phyloP scores from a whole-genome alignment of 139 green algal species.

The Chlorella sorokiniana region DNA sequence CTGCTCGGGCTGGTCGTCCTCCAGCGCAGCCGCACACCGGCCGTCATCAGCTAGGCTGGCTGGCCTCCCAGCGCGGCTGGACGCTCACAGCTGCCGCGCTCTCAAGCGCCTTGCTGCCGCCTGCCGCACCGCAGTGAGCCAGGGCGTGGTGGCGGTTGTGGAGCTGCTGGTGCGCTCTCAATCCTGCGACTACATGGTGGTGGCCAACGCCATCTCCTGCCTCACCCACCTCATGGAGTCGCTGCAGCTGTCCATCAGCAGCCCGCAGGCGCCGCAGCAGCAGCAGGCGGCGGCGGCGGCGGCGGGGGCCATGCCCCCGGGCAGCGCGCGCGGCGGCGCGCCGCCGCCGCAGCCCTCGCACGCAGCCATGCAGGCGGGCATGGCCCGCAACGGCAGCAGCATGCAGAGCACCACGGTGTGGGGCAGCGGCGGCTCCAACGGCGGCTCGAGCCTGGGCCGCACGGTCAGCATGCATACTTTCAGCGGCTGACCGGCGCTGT shows the following conservation, averaged over 20 bases:
- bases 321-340: neutral
- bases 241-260: slow-evolving; percentile 7
- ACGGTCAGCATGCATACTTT: slow-evolving; percentile 19
- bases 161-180: slow-evolving; percentile 37
- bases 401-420: neutral
- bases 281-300: neutral
- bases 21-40: no score
- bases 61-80: no score
- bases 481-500: neutral
- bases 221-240: slow-evolving; percentile 7
- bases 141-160: slow-evolving; percentile 44
- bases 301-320: neutral
- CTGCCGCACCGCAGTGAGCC: slow-evolving; percentile 5
- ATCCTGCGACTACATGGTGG: slow-evolving; percentile 25
- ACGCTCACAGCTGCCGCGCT: neutral
- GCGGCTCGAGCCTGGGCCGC: slow-evolving; percentile 1
- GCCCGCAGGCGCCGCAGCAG: neutral
- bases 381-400: slow-evolving; percentile 10
- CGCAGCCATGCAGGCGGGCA: neutral
- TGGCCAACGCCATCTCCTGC: slow-evolving; percentile 31
- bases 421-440: neutral
- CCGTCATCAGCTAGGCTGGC: no score
- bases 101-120: neutral
- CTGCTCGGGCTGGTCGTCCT: no score
- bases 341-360: neutral